Base-by-base conservation (phyloP, 345 rosid species). In the Citrus hindsii region DNA sequence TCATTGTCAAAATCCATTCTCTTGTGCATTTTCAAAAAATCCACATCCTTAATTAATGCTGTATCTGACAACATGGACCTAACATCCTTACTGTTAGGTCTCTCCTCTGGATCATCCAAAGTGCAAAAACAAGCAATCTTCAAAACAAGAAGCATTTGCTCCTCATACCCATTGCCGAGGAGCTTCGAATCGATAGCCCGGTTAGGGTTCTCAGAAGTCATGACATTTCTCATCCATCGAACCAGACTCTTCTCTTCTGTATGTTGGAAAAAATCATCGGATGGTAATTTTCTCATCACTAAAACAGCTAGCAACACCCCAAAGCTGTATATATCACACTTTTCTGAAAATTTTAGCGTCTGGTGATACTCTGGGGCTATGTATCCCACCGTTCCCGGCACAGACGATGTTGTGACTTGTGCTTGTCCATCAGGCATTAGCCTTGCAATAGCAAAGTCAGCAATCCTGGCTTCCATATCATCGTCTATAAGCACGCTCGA, bases 81-180 rank as follows among this genome's bases (percentile, higher is more conserved):
- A 53, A 83, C 92, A 58, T 93, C 92, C 85, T 88, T 96, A 62
- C 97, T 91, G 84, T 85, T 85, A 5, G 98, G 99, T 86, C 99
- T 93, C 74, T 92, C 86, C 83, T 92, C 90, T 1, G 98, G 93
- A 67, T 93, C 90, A n/a, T 92, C 97, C 79, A 82, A 12, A 63
- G 98, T 93, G 84, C 95, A 93, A 71, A 87, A 96, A 81, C 89
- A 92, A 14, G 99, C 95, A 19, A 95, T 89, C 82, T 87, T 95
- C 67, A 95, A 86, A 60, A 89, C 94, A 65, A 93, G 77, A 74
- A 93, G 83, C 89, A 95, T 92, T 70, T 92, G 94, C 69, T 93
- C 98, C 69, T 92, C 97, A 14, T 59, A 74, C 76, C 91, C 96
- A 58, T 87, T 89, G 16, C 82, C 94, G 71, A 81, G 40, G 62